Evolutionary conservation across 345 rosid species (phyloP).

Genomic region (Brassica nigra): DNA sequence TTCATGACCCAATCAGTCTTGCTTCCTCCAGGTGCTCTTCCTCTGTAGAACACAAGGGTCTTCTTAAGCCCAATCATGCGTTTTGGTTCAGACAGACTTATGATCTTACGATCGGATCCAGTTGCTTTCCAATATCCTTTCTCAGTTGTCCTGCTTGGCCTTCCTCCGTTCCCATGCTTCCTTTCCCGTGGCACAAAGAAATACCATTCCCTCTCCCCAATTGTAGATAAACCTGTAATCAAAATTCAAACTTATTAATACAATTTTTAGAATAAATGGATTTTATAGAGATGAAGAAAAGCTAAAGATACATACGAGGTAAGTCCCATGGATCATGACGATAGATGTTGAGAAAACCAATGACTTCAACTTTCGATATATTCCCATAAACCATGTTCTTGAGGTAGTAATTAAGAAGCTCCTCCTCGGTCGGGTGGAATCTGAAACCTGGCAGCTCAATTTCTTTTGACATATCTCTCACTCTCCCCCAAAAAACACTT

Average conservation of each 20-base stretch:
- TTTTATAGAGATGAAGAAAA: neutral
- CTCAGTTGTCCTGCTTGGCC: slow-evolving; percentile 84
- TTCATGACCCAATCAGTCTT: slow-evolving; percentile 98
- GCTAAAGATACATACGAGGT: slow-evolving; percentile 53
- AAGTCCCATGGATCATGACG: slow-evolving; percentile 77
- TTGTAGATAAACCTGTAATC: slow-evolving; percentile 60
- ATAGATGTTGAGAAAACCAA: slow-evolving; percentile 73
- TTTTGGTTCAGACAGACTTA: slow-evolving; percentile 66
- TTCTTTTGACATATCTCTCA: slow-evolving; percentile 42
- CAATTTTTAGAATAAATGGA: neutral
- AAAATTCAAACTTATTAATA: neutral
- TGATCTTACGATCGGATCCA: slow-evolving; percentile 82
- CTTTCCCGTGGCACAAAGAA: slow-evolving; percentile 91
- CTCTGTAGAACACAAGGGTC: slow-evolving; percentile 88
- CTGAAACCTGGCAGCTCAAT: slow-evolving; percentile 83
- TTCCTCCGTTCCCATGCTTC: slow-evolving; percentile 81
- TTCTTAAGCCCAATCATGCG: slow-evolving; percentile 75
- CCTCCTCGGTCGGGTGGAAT: slow-evolving; percentile 96
- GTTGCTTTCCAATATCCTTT: slow-evolving; percentile 98
- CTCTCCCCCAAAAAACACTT: slow-evolving; percentile 3
- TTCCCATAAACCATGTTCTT: slow-evolving; percentile 66
- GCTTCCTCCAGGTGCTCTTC: slow-evolving; percentile 82
- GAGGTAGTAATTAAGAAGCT: slow-evolving; percentile 84
- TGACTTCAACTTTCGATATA: slow-evolving; percentile 48
- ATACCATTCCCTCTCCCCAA: slow-evolving; percentile 95